Conservation (phyloP, 1,139 yeast species). For the Candida freyschussii region DNA sequence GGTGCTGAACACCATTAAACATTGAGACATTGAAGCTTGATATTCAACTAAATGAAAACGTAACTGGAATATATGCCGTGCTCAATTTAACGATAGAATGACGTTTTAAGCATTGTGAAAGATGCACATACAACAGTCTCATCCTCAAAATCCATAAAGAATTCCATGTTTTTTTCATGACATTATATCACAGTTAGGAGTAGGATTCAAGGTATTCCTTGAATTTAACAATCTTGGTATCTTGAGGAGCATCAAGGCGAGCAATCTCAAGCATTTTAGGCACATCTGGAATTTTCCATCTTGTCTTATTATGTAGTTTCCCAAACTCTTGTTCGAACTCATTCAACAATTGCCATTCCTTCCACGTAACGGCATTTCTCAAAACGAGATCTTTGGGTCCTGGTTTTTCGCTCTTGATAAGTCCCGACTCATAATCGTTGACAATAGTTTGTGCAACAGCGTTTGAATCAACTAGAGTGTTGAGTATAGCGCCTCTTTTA, state of each 20-base stretch:
- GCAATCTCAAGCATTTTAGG: conserved; percentile 12
- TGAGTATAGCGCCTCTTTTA: conserved; percentile 86
- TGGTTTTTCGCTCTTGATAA: conserved; percentile 4
- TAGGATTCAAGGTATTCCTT: neutral
- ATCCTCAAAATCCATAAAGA: too few relatives aligned
- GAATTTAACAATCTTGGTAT: neutral
- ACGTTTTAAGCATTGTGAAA: too few relatives aligned
- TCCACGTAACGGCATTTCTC: conserved; percentile 50
- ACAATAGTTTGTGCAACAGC: conserved; percentile 66
- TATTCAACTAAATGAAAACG: too few relatives aligned
- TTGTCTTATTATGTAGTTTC: conserved; percentile 52
- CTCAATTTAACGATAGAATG: too few relatives aligned
- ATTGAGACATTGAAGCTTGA: too few relatives aligned
- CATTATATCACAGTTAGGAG: too few relatives aligned
- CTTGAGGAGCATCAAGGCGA: neutral
- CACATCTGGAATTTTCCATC: conserved; percentile 47
- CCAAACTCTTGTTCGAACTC: conserved; percentile 32
- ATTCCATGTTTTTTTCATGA: too few relatives aligned
- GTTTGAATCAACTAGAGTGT: conserved; percentile 83
- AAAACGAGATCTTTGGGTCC: conserved; percentile 27
- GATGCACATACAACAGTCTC: too few relatives aligned
- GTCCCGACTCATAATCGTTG: conserved; percentile 41
- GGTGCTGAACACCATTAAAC: conserved; percentile 24
- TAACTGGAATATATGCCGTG: too few relatives aligned
- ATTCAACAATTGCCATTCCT: conserved; percentile 55